Evolutionary conservation across 495 filamentous ascomycete genomes (phyloP), one percentile per base, ranked within the genome.

Genomic region (Penicillium pancosmium): DNA sequence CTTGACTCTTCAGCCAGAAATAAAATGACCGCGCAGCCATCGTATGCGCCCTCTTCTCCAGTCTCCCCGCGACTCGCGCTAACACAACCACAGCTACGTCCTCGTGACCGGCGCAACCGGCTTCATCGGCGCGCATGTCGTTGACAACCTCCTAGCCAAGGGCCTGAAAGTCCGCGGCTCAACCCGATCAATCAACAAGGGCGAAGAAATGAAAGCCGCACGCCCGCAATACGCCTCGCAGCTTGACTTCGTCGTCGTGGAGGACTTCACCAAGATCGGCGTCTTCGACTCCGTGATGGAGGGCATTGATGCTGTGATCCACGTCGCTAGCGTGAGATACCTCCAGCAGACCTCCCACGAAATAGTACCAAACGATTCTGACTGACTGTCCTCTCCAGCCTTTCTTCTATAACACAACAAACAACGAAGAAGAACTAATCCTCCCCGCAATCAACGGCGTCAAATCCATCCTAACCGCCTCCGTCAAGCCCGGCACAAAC

Each of bases 381-480:
- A 23, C 7, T 16, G 27, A 31, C 25, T 16, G 48, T 33, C 7
- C 21, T 5, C 0, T 35, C 2, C 48, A 68, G 66, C 66, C 66
- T 8, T 68, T 68, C 36, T 66, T 66, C 57, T 64, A 61, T 6
- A 44, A 68, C 35, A 68, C 66, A 4, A 80, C 73, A 19, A 84
- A 92, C 69, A 79, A 87, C 38, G 76, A 90, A 61, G 85, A 79
- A 46, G 86, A 93, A 48, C 78, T 93, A 13, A 73, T 93, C 47
- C 80, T 89, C 59, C 90, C 91, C 0, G 91, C 91, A 12, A 79
- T 93, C 67, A 82, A 84, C 65, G 66, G 66, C 27, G 66, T 68
- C 15, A 63, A 59, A 31, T 66, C 66, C 0, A 63, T 68, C 18
- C 55, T 68, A 15, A 56, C 57, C 0, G 66, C 66, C 11, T 65